These are phyloP conservation scores for Gautieria morchelliformis DNA, from an alignment of 768 basidiomycete species.

Conservation along the genomic window DNA sequence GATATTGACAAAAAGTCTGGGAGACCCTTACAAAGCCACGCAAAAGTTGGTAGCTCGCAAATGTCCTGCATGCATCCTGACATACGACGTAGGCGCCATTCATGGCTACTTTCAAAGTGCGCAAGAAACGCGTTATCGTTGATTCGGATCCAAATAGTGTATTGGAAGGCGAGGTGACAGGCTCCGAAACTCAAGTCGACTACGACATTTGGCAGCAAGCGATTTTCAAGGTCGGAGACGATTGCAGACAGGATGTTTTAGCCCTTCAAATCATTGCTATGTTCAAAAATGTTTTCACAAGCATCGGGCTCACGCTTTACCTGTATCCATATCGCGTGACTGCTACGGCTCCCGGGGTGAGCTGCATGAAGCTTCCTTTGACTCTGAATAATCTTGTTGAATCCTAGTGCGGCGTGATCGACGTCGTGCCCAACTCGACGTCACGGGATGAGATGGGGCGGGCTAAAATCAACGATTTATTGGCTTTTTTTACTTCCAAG, in stretches of 20 bases:
- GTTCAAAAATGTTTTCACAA: constrained; percentile 97
- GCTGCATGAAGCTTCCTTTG: constrained; percentile 20
- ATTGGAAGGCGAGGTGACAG: constrained; percentile 50
- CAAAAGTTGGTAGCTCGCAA: constrained; percentile 52
- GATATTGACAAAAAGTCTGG: constrained; percentile 97
- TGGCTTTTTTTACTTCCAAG: constrained; percentile 88
- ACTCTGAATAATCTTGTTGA: not conserved
- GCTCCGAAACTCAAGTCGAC: constrained; percentile 40
- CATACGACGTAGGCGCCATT: constrained; percentile 73
- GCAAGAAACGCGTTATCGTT: constrained; percentile 68
- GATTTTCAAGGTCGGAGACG: constrained; percentile 99
- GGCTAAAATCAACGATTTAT: constrained; percentile 92
- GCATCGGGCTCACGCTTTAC: constrained; percentile 82
- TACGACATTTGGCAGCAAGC: constrained; percentile 96
- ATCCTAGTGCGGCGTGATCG: constrained; percentile 88
- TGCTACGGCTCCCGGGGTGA: constrained; percentile 89
- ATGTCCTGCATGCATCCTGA: constrained; percentile 1
- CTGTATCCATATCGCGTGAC: constrained; percentile 95
- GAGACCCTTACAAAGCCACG: constrained; percentile 91
- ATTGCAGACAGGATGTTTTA: constrained; percentile 97
- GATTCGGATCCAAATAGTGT: constrained; percentile 67
- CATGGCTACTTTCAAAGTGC: constrained; percentile 99
- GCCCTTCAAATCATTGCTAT: constrained; percentile 96
- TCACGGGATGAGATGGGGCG: constrained; percentile 99
- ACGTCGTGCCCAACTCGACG: constrained; percentile 95